A percentile compares a stretch with the other conserved stretches of the same genome.
Evolutionary conservation across 164 flowering plant genomes (phyloP).

Genomic region (Tetrastigma voinierianum): DNA sequence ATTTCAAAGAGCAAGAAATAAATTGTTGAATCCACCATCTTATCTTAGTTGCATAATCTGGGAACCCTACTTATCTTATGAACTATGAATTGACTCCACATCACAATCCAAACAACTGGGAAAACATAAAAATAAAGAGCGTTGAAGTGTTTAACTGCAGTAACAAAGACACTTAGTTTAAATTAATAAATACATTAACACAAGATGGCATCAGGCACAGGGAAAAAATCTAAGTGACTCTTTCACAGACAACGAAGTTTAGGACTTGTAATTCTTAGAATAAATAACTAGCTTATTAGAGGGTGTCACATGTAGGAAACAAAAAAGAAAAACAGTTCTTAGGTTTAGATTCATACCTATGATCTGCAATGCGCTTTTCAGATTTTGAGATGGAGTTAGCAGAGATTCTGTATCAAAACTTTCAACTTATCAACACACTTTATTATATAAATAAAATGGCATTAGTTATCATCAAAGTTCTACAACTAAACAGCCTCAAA

Average conservation of each 20-base stretch:
- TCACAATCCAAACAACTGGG: background rate
- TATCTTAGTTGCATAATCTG: too few relatives aligned
- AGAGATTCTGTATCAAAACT: slow-evolving; percentile 69
- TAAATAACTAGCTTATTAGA: too few relatives aligned
- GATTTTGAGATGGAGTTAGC: slow-evolving; percentile 56
- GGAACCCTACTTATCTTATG: too few relatives aligned
- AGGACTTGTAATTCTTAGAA: too few relatives aligned
- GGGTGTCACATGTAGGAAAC: background rate
- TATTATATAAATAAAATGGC: background rate
- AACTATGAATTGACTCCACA: too few relatives aligned
- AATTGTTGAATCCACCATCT: too few relatives aligned
- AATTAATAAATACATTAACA: background rate
- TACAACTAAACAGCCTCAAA: background rate
- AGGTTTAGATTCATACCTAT: slow-evolving; percentile 37
- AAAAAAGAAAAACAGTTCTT: background rate
- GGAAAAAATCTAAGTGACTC: background rate
- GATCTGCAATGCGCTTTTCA: slow-evolving; percentile 64
- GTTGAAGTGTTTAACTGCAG: too few relatives aligned
- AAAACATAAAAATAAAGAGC: background rate
- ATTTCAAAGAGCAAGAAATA: too few relatives aligned
- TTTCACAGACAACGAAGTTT: background rate
- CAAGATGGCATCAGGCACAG: background rate
- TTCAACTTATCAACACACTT: slow-evolving; percentile 66
- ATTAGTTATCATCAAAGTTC: background rate
- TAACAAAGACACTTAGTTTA: too few relatives aligned